Percentiles rank a stretch among this genome's conserved stretches.
Evolutionary conservation across 148 eudicot species (phyloP).

Genomic region (Nepenthes mirabilis): DNA sequence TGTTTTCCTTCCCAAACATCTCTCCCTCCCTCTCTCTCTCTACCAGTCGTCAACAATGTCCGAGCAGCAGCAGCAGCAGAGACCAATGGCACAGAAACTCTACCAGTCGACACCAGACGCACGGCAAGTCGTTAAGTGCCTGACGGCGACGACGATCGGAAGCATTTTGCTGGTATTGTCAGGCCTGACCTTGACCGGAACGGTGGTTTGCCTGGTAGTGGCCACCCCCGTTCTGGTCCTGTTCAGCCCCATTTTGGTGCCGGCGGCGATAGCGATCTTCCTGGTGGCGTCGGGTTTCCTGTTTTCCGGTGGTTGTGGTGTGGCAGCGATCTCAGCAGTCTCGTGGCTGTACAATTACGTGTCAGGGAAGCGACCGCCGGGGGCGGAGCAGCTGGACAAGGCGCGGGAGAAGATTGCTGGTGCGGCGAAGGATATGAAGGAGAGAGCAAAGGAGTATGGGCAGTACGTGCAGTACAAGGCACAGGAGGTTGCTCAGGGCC

Average conservation of each 20-base stretch:
- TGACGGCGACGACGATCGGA: slow-evolving; percentile 21
- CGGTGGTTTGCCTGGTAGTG: slow-evolving; percentile 12
- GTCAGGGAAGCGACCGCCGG: slow-evolving; percentile 24
- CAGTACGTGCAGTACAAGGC: slow-evolving; percentile 7
- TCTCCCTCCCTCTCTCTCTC: too few species aligned
- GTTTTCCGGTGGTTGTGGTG: slow-evolving; percentile 33
- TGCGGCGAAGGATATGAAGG: slow-evolving; percentile 20
- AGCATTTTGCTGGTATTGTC: slow-evolving; percentile 15
- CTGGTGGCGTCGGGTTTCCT: slow-evolving; percentile 15
- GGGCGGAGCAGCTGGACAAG: slow-evolving; percentile 23
- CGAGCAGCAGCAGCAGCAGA: slow-evolving; percentile 8
- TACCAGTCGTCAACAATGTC: slow-evolving; percentile 2
- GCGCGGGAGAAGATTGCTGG: slow-evolving; percentile 18
- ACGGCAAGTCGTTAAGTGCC: slow-evolving; percentile 17
- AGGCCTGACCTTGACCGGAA: slow-evolving; percentile 13
- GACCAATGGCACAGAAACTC: slow-evolving; percentile 9
- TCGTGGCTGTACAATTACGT: slow-evolving; percentile 26
- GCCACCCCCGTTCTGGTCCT: slow-evolving; percentile 14
- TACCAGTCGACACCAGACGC: slow-evolving; percentile 10
- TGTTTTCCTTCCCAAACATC: too few species aligned
- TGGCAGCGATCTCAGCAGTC: slow-evolving; percentile 20
- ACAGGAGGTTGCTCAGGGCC: neutral
- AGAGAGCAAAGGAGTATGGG: slow-evolving; percentile 13
- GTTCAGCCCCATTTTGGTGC: slow-evolving; percentile 25
- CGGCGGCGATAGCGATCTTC: slow-evolving; percentile 13